Evolutionary conservation across 352 stramenopile genomes (phyloP).

Genomic region (Pythium apleroticum): DNA sequence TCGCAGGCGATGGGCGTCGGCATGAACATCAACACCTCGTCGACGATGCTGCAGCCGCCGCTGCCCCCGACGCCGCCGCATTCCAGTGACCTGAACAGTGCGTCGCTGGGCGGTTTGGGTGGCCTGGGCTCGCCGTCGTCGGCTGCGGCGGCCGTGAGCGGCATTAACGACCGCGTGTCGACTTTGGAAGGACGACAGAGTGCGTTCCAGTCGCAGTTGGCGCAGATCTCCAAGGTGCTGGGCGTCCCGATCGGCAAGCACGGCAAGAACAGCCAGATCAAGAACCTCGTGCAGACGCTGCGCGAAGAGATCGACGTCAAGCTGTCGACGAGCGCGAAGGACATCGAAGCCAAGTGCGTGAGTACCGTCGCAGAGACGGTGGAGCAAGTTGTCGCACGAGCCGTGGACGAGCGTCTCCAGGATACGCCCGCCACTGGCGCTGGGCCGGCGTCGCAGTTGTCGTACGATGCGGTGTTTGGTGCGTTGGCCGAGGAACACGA

Average conservation of each 20-base stretch:
- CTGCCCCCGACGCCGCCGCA: conserved; percentile 16
- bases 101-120: not conserved
- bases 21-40: no score
- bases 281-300: conserved; percentile 72
- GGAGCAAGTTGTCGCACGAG: conserved; percentile 9
- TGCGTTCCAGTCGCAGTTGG: conserved; percentile 79
- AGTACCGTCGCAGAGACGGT: conserved; percentile 31
- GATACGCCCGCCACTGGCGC: not conserved
- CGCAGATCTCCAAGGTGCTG: conserved; percentile 73
- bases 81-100: not conserved
- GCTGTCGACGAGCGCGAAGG: conserved; percentile 35
- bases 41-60: conserved; percentile 25
- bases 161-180: conserved; percentile 69
- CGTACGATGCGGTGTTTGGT: conserved; percentile 49
- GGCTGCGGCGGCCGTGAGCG: conserved; percentile 27
- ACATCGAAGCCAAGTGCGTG: conserved; percentile 37
- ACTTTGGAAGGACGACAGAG: conserved; percentile 75
- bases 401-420: conserved; percentile 22
- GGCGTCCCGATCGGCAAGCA: conserved; percentile 63
- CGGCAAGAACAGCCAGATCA: conserved; percentile 67
- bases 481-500: conserved; percentile 71
- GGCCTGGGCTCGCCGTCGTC: conserved; percentile 6
- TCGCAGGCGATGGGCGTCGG: no score
- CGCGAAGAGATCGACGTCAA: conserved; percentile 72
- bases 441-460: conserved; percentile 23